Percentiles rank a stretch among this genome's conserved stretches.
Evolutionary conservation across 495 filamentous ascomycete species (phyloP).

Genomic region (Aspergillus nanangensis): DNA sequence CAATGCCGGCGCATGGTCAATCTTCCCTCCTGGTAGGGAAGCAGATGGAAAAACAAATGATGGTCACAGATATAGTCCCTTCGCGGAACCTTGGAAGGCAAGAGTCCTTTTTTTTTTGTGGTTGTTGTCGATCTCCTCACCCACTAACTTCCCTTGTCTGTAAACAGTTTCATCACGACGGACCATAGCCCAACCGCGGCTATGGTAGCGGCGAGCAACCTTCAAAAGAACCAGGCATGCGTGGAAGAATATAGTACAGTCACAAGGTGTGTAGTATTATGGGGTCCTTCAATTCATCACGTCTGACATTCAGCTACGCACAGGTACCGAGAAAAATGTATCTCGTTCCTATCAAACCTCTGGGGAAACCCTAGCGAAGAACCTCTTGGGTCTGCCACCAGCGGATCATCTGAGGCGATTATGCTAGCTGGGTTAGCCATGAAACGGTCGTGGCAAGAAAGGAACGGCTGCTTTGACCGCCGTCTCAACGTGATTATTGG

Average conservation of each 20-base stretch:
- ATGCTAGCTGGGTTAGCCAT: constrained; percentile 73
- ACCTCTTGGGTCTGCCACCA: constrained; percentile 68
- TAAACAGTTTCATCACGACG: constrained; percentile 1
- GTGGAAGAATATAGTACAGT: constrained; percentile 1
- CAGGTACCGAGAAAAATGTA: constrained; percentile 31
- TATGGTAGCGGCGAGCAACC: not conserved
- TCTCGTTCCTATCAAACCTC: constrained; percentile 65
- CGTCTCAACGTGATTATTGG: constrained; percentile 77
- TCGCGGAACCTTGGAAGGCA: not conserved
- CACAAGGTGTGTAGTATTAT: not conserved
- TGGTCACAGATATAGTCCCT: not conserved
- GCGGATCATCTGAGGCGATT: constrained; percentile 69
- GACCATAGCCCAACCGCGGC: not conserved
- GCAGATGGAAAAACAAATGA: not conserved
- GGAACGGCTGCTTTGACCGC: constrained; percentile 53
- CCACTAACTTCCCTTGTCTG: not conserved
- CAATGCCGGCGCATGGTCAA: not conserved
- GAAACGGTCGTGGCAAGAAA: constrained; percentile 67
- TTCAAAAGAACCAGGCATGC: constrained; percentile 2
- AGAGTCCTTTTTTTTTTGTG: no score
- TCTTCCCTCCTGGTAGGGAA: not conserved
- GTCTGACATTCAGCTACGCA: not conserved
- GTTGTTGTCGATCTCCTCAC: not conserved
- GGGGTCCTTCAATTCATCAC: no score
- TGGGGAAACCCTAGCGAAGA: constrained; percentile 64